Evolutionary conservation across 257 asterid species (phyloP).

Genomic region (Linaria vulgaris): DNA sequence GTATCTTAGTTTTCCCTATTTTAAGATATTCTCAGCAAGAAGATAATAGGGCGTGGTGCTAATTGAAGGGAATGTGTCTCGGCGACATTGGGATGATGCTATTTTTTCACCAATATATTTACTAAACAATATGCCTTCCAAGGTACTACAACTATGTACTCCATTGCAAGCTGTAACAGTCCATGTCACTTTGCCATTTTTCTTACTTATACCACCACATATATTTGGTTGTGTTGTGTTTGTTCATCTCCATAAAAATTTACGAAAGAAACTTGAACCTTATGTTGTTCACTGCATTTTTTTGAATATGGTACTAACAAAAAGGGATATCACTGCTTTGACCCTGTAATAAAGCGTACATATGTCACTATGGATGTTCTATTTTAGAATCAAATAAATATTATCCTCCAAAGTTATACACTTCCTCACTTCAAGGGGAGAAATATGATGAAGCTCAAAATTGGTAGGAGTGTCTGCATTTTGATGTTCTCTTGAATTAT

Average conservation of each 20-base stretch:
- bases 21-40: too few relatives aligned
- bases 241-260: not conserved
- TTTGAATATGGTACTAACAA: not conserved
- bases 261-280: conserved; percentile 8
- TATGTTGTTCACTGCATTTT: conserved; percentile 12
- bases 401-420: not conserved
- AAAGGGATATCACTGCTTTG: conserved; percentile 1
- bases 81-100: too few relatives aligned
- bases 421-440: conserved; percentile 1
- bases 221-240: not conserved
- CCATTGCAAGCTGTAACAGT: too few relatives aligned
- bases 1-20: too few relatives aligned
- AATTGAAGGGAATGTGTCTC: too few relatives aligned
- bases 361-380: not conserved
- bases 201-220: too few relatives aligned
- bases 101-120: too few relatives aligned
- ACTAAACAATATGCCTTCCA: too few relatives aligned
- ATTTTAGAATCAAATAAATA: not conserved
- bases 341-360: not conserved
- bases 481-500: not conserved
- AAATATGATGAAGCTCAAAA: not conserved
- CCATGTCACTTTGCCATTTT: too few relatives aligned
- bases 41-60: too few relatives aligned
- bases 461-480: not conserved
- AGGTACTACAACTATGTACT: too few relatives aligned